A percentile compares a stretch with the other conserved stretches of the same genome.
phyloP scores from a whole-genome alignment of 1,284 basidiomycete species.

The Ceratobasidium sp. region DNA sequence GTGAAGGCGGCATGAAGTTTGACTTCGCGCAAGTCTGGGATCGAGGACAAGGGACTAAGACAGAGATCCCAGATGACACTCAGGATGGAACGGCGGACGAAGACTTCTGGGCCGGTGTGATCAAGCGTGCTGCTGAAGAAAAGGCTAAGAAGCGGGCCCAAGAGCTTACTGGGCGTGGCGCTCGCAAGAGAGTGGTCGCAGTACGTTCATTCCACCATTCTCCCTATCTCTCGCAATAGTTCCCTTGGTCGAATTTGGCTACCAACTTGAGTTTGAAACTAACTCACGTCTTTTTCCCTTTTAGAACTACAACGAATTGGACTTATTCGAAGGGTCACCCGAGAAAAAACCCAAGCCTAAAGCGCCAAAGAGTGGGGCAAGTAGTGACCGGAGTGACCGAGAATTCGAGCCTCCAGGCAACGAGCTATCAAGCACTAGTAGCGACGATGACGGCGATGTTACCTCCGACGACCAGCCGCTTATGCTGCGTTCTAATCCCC shows the following conservation, averaged over 20 bases:
- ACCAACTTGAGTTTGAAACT: background rate
- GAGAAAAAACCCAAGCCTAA: slow-evolving; percentile 13
- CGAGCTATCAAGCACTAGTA: slow-evolving; percentile 22
- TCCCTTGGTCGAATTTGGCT: background rate
- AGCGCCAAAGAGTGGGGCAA: slow-evolving; percentile 5
- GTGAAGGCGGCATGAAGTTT: slow-evolving; percentile 65
- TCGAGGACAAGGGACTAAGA: slow-evolving; percentile 75
- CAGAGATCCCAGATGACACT: slow-evolving; percentile 70
- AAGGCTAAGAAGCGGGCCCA: slow-evolving; percentile 60
- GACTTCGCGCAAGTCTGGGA: slow-evolving; percentile 92
- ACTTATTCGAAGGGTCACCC: slow-evolving; percentile 34
- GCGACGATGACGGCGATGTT: background rate
- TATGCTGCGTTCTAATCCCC: background rate
- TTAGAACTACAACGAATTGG: slow-evolving; percentile 40
- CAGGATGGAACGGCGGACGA: slow-evolving; percentile 63
- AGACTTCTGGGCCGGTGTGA: slow-evolving; percentile 78
- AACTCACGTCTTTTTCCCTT: slow-evolving; percentile 26
- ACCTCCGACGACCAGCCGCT: background rate
- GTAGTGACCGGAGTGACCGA: slow-evolving; percentile 5
- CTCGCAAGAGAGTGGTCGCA: slow-evolving; percentile 70
- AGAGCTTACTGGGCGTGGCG: slow-evolving; percentile 76
- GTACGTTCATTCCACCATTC: slow-evolving; percentile 8
- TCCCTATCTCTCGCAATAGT: background rate
- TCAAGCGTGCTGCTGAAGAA: slow-evolving; percentile 55
- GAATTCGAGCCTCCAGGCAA: slow-evolving; percentile 27